A percentile compares a stretch with the other conserved stretches of the same genome.
phyloP scores from a whole-genome alignment of 2,329 filamentous ascomycete genomes.

The Rachicladosporium sp. region DNA sequence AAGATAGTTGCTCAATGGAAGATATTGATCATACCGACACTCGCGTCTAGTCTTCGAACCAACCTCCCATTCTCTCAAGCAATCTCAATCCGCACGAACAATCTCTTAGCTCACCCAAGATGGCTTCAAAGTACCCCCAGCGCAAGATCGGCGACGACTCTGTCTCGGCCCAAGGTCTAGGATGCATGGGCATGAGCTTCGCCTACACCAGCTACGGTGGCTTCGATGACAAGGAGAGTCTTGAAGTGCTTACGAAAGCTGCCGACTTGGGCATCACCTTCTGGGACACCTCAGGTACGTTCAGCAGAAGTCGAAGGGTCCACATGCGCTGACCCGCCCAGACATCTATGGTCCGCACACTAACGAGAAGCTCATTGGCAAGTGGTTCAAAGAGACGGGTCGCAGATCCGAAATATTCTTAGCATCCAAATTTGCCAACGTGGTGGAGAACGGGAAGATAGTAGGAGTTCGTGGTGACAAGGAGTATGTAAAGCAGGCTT shows the following conservation, averaged over 20 bases:
- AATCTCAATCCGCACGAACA: too few species aligned
- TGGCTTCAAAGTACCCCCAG: constrained; percentile 22
- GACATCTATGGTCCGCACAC: constrained; percentile 32
- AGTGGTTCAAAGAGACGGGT: constrained; percentile 34
- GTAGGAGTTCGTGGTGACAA: too few species aligned
- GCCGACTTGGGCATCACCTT: constrained; percentile 22
- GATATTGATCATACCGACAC: neutral
- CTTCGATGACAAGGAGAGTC: constrained; percentile 32
- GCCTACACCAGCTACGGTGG: constrained; percentile 21
- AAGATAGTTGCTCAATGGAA: neutral
- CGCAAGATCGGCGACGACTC: constrained; percentile 29
- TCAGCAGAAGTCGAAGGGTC: neutral
- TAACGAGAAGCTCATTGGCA: constrained; percentile 39
- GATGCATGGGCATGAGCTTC: constrained; percentile 26
- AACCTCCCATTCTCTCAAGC: too few species aligned
- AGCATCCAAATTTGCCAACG: constrained; percentile 42
- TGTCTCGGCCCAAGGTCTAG: constrained; percentile 21
- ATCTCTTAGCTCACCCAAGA: too few species aligned
- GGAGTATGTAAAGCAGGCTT: constrained; percentile 21
- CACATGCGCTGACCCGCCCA: neutral
- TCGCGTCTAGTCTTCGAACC: too few species aligned
- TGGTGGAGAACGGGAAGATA: constrained; percentile 1
- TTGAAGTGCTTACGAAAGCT: constrained; percentile 34
- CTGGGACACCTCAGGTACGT: constrained; percentile 17
- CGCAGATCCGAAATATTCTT: constrained; percentile 30